Base-by-base conservation (phyloP, 2,329 filamentous ascomycete genomes). In the Colletotrichum liriopes region DNA sequence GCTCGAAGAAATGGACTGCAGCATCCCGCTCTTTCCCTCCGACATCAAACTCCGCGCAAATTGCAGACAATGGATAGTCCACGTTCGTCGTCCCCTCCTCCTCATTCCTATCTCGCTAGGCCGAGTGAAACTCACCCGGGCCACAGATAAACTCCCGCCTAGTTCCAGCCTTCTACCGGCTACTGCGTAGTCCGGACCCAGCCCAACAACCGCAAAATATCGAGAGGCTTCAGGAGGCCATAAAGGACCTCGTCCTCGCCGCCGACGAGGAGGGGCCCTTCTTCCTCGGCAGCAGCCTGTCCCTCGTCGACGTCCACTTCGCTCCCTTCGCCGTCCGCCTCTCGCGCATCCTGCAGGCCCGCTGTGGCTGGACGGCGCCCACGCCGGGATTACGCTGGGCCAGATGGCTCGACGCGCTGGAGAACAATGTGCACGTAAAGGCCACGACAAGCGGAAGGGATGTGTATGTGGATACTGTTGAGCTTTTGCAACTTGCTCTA, bases 21-120 rank as follows among this genome's bases (percentile, higher is more conserved):
- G 89, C 1, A 83, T 87, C 5, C 82, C 89, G 8, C 83, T 97
- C 9, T 85, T 95, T 37, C 93, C 93, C 1, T 83, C 86, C 0
- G 88, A 87, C 77, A 86, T 93, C 1, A 91, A 92, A 77, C 81
- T 91, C 18, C 90, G 91, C 75, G 94, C 95, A 2, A 90, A 93
- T 67, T 94, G 91, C 71, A 90, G 94, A 54, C 82, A 96, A 12
- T 97, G 94, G 94, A 88, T 91, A 35, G 93, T 96, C 75, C 93
- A 96, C 84, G 91, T 94, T 82, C 81, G 89, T 56, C 23, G 18
- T 47, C 7, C 29, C 26, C 9, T 11, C 43, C 7, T 41, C 8
- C 37, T 18, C n/a, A 39, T 8, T 29, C 11, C 23, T 12, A 18
- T 23, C 18, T 43, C 35, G 58, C 60, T 35, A 11, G 51, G 60